Conservation (phyloP, 257 asterid genomes). For the Solanum gracilifrons region DNA sequence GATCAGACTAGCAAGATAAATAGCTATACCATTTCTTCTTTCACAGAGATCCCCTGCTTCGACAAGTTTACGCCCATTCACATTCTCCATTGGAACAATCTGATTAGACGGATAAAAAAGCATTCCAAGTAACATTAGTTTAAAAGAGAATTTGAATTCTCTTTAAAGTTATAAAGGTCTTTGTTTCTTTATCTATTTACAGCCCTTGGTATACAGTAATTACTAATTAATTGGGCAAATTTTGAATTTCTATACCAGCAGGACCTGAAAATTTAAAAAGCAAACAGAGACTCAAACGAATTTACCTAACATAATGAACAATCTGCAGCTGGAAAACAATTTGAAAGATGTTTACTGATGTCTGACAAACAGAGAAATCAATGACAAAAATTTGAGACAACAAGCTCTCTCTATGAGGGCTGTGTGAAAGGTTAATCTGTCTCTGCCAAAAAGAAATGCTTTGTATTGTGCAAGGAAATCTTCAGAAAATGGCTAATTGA, state of each 20-base stretch:
- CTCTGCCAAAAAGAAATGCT: neutral
- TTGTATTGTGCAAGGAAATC: neutral
- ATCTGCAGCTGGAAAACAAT: neutral
- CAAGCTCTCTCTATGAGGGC: neutral
- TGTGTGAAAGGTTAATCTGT: neutral
- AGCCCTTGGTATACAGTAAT: neutral
- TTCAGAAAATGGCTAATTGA: neutral
- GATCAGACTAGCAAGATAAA: neutral
- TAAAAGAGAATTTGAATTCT: neutral
- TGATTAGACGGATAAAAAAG: constrained; percentile 14
- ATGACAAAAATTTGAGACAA: neutral
- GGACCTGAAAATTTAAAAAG: neutral
- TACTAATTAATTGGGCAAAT: neutral
- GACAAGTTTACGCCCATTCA: constrained; percentile 89
- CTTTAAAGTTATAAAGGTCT: neutral
- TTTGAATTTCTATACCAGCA: neutral
- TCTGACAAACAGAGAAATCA: neutral
- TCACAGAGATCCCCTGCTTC: constrained; percentile 96
- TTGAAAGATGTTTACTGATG: neutral
- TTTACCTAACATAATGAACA: neutral
- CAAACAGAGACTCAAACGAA: neutral
- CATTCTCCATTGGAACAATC: constrained; percentile 87
- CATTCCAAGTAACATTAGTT: constrained; percentile 1
- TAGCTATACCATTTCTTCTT: constrained; percentile 76
- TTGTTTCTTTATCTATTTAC: neutral